phyloP scores from a whole-genome alignment of 805 yeast genomes.

The Jamesozyma hellenica region DNA sequence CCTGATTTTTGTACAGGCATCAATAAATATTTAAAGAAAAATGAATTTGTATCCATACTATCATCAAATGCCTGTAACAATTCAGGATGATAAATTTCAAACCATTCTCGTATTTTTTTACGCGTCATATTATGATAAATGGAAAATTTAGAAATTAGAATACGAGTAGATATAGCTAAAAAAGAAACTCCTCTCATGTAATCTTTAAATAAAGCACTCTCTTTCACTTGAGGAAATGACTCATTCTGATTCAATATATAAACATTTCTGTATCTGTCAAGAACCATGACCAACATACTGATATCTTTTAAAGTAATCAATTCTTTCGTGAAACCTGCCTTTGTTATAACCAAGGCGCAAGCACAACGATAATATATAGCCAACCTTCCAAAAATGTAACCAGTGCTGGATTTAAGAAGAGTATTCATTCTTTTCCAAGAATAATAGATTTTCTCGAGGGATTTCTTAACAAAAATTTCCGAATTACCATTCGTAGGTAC shows the following conservation, averaged over 20 bases:
- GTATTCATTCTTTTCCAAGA: conserved; percentile 8
- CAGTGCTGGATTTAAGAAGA: conserved; percentile 2
- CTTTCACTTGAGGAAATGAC: conserved; percentile 7
- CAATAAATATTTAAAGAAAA: conserved; percentile 15
- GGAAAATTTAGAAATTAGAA: conserved; percentile 10
- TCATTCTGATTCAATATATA: conserved; percentile 5
- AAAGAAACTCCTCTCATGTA: conserved; percentile 12
- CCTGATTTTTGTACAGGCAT: conserved; percentile 21
- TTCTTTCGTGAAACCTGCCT: neutral
- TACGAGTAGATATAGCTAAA: conserved; percentile 12
- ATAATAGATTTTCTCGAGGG: conserved; percentile 1
- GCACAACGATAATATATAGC: conserved; percentile 4
- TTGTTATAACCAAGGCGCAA: conserved; percentile 4
- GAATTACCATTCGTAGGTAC: neutral
- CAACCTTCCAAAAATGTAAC: conserved; percentile 2
- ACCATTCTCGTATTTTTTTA: conserved; percentile 51
- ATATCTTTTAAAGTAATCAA: conserved; percentile 5
- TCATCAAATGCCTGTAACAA: conserved; percentile 3
- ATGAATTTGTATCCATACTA: conserved; percentile 17
- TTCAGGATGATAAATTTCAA: conserved; percentile 57
- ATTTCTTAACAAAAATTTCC: neutral
- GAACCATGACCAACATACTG: neutral
- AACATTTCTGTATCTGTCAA: conserved; percentile 3
- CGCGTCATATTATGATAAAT: conserved; percentile 34
- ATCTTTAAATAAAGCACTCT: conserved; percentile 11